Conservation (phyloP, 257 asterid species). For the Echites panduratus region DNA sequence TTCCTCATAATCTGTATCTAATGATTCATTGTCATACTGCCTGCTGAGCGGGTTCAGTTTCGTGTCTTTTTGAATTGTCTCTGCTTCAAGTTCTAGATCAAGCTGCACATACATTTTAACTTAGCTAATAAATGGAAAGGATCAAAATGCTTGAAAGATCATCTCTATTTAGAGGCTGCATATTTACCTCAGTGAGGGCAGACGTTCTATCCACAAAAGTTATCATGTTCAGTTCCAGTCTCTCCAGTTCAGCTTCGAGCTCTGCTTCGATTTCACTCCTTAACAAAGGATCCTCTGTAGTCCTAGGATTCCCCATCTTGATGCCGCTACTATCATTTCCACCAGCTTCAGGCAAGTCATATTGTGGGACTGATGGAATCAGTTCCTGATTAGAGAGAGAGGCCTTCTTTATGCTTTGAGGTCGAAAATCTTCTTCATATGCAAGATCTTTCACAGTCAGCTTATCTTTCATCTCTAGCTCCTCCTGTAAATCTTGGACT, state of each 20-base stretch:
- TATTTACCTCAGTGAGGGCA: conserved; percentile 38
- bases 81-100: conserved; percentile 40
- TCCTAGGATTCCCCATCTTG: conserved; percentile 14
- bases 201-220: conserved; percentile 29
- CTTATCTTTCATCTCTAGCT: conserved; percentile 58
- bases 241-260: conserved; percentile 75
- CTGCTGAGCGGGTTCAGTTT: conserved; percentile 21
- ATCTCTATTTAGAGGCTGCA: not conserved
- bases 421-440: conserved; percentile 22
- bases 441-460: conserved; percentile 46
- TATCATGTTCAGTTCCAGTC: conserved; percentile 50
- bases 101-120: conserved; percentile 29
- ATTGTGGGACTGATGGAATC: conserved; percentile 26
- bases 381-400: conserved; percentile 29
- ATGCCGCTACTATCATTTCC: conserved; percentile 7
- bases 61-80: conserved; percentile 35
- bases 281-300: conserved; percentile 27
- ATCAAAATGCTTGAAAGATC: not conserved
- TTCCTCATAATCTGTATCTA: conserved; percentile 24
- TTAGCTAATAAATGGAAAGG: not conserved
- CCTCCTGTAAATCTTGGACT: conserved; percentile 64
- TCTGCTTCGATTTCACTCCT: conserved; percentile 70
- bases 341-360: not conserved
- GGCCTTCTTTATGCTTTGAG: conserved; percentile 15
- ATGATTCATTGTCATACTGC: not conserved